A percentile compares a stretch with the other conserved stretches of the same genome.
Conservation (phyloP, 768 basidiomycete genomes). For the Collybia nuda region DNA sequence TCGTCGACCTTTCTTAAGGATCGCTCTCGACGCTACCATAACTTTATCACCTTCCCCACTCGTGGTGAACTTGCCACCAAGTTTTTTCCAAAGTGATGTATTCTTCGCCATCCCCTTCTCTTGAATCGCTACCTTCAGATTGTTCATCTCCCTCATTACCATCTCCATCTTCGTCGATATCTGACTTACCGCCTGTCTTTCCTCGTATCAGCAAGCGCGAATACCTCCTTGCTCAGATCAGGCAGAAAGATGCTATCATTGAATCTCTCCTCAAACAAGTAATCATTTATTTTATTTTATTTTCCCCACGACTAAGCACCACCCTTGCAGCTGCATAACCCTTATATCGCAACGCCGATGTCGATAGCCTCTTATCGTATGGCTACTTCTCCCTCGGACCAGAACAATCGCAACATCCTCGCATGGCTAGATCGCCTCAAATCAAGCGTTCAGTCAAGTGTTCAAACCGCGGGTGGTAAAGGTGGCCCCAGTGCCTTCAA, state of each 20-base stretch:
- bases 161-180: constrained; percentile 29
- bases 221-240: constrained; percentile 80
- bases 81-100: constrained; percentile 7
- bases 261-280: constrained; percentile 85
- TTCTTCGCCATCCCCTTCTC: constrained; percentile 18
- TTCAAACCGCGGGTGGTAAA: constrained; percentile 46
- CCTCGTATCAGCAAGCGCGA: constrained; percentile 71
- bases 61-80: not conserved
- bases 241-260: constrained; percentile 86
- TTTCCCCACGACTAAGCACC: constrained; percentile 1
- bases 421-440: constrained; percentile 76
- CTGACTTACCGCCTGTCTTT: constrained; percentile 37
- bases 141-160: constrained; percentile 22
- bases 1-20: constrained; percentile 11
- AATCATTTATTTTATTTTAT: not conserved
- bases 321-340: constrained; percentile 66
- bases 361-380: constrained; percentile 77
- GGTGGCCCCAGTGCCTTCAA: constrained; percentile 45
- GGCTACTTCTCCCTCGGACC: constrained; percentile 76
- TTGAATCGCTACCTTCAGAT: constrained; percentile 15
- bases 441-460: constrained; percentile 59
- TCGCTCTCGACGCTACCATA: not conserved
- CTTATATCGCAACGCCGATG: constrained; percentile 76
- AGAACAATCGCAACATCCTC: constrained; percentile 64
- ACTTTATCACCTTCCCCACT: not conserved